Evolutionary conservation across 331 rosid species (phyloP), one percentile per base, ranked within the genome.

Genomic region (Cydonia oblonga): DNA sequence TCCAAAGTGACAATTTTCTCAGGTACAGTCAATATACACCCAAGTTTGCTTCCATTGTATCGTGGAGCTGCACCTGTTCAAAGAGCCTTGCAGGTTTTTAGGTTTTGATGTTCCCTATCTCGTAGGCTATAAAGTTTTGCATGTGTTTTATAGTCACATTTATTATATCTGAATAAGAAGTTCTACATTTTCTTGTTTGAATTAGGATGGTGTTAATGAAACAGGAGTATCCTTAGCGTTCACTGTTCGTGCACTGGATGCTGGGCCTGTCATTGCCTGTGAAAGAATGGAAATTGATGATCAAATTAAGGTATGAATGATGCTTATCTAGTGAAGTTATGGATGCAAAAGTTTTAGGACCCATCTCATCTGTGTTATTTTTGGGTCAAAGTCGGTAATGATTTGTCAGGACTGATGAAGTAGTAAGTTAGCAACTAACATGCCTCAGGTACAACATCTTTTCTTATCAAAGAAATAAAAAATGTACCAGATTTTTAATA

Each of bases 11-110:
- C 60, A 22, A 66, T 77, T 66, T 75, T 75, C 38, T 75, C 87
- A 93, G 98, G 98, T 70, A 93, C 97, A 0, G 97, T 93, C 66
- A 93, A 93, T 68, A 83, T 93, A 73, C 98, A 93, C 84, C 98
- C 98, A 42, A 93, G 96, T 73, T 74, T 89, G 71, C 80, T 91
- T 79, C 98, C 98, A 5, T 70, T 85, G 76, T 93, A 93, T 71
- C 95, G 97, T 28, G 97, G 98, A 69, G 97, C 96, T 70, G 98
- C 98, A 46, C 98, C 97, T 46, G 98, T 93, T 74, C 98, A 93
- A 83, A 81, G 97, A 82, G 96, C 98, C 25, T 77, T 93, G 79
- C 97, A 89, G 98, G 97, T 93, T 54, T 79, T 51, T 66, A 29
- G 33, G 62, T 42, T 76, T 26, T 54, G 35, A 56, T n/a, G 53